Evolutionary conservation across 2,329 filamentous ascomycete genomes (phyloP).

Genomic region (Fusarium nurragi): DNA sequence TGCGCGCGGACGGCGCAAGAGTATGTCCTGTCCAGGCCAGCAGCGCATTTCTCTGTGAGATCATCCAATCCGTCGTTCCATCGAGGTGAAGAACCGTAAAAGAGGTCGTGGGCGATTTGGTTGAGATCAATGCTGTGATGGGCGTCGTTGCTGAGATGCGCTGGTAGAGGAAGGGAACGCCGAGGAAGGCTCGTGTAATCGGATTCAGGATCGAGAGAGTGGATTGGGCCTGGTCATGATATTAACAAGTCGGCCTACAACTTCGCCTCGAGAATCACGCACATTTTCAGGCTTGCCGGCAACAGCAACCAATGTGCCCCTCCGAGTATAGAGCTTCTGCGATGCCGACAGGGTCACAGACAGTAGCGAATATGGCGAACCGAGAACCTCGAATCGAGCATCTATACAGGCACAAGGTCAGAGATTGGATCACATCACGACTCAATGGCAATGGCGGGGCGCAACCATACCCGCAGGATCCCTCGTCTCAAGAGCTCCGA

Average conservation of each 20-base stretch:
- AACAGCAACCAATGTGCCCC: slow-evolving; percentile 89
- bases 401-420: slow-evolving; percentile 64
- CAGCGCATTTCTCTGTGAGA: slow-evolving; percentile 85
- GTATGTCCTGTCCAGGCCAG: slow-evolving; percentile 98
- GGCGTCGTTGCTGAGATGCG: slow-evolving; percentile 87
- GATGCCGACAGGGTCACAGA: slow-evolving; percentile 93
- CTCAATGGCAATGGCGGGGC: slow-evolving; percentile 6
- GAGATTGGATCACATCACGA: neutral
- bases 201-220: slow-evolving; percentile 89
- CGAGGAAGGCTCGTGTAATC: slow-evolving; percentile 78
- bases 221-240: slow-evolving; percentile 74
- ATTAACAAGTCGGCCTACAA: slow-evolving; percentile 2
- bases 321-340: slow-evolving; percentile 89
- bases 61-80: slow-evolving; percentile 94
- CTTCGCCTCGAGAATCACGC: slow-evolving; percentile 27
- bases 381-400: slow-evolving; percentile 93
- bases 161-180: slow-evolving; percentile 96
- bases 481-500: slow-evolving; percentile 59
- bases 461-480: slow-evolving; percentile 60
- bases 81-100: slow-evolving; percentile 90
- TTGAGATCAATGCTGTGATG: slow-evolving; percentile 86
- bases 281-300: slow-evolving; percentile 93
- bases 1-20: slow-evolving; percentile 76
- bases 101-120: slow-evolving; percentile 85
- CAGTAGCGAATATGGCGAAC: slow-evolving; percentile 90